A percentile compares a stretch with the other conserved stretches of the same genome.
These are phyloP conservation scores for Heliamphora exappendiculata DNA, from an alignment of 148 eudicot species.

Conservation along the genomic window DNA sequence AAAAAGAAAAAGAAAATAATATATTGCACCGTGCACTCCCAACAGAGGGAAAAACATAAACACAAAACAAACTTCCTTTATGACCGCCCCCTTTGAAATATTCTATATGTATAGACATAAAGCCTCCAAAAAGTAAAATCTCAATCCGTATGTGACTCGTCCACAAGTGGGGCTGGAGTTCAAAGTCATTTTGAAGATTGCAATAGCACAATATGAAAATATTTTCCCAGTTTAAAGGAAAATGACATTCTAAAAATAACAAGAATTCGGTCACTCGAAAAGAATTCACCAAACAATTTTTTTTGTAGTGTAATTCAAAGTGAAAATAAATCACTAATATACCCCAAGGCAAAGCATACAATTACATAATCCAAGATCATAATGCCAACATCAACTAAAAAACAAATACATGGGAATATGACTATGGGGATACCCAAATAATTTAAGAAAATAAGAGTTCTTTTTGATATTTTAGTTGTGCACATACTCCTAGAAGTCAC, in stretches of 20 bases:
- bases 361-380: no score
- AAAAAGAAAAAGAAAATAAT: no score
- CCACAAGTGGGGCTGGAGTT: neutral
- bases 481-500: neutral
- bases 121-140: neutral
- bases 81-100: no score
- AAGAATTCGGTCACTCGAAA: neutral
- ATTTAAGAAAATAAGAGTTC: neutral
- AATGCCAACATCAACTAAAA: neutral
- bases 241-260: neutral
- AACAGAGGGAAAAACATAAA: no score
- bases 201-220: no score
- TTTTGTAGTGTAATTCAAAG: no score
- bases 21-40: no score
- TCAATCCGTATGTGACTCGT: neutral
- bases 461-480: neutral
- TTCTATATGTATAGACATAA: no score
- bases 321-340: no score
- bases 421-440: neutral
- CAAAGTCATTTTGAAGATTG: no score
- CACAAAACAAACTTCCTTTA: no score
- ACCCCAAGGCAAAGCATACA: neutral
- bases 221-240: no score
- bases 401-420: neutral
- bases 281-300: neutral